Evolutionary conservation across 768 basidiomycete species (phyloP), one percentile per base, ranked within the genome.

Genomic region (Lanmaoa pseudosensibilis): DNA sequence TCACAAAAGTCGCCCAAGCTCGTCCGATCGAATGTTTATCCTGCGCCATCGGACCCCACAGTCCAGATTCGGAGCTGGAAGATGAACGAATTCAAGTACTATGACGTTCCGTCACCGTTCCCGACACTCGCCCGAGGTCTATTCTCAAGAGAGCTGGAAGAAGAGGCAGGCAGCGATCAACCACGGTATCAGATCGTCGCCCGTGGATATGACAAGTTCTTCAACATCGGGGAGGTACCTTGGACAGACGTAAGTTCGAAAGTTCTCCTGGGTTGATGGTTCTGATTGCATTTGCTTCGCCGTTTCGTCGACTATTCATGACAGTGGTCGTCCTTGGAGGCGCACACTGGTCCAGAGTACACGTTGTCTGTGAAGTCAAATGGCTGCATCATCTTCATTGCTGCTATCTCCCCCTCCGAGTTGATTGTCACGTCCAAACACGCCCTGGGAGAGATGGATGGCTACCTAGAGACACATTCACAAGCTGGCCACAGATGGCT

Each of bases 161-260:
- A 75, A 16, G 61, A 69, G 50, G 59, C 55, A 2, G 56, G 69
- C 52, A 65, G 70, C 41, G 70, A 66, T 38, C 74, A 70, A 78
- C 64, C 58, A 46, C 69, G 67, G 50, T 72, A 78, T 57, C 75
- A 86, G 54, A 94, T 99, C 54, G 85, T 97, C 2, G 88, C 83
- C 0, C 77, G 97, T 45, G 97, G 96, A 0, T 98, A 99, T 69
- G 97, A 98, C 77, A 99, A 99, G 76, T 98, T 99, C 74, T 98
- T 98, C 79, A 98, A 97, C 68, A 92, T 97, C 32, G 92, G 87
- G 4, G 97, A 99, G 71, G 93, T 98, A 5, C 91, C 88, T 3
- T 98, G 95, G 94, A 95, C 89, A 1, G 85, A 86, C 54, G 96
- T 96, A 67, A 63, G 90, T 77, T 10, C 21, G 27, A 10, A 32